phyloP scores from a whole-genome alignment of 441 rosid genomes.

The Adansonia madagascariensis region DNA sequence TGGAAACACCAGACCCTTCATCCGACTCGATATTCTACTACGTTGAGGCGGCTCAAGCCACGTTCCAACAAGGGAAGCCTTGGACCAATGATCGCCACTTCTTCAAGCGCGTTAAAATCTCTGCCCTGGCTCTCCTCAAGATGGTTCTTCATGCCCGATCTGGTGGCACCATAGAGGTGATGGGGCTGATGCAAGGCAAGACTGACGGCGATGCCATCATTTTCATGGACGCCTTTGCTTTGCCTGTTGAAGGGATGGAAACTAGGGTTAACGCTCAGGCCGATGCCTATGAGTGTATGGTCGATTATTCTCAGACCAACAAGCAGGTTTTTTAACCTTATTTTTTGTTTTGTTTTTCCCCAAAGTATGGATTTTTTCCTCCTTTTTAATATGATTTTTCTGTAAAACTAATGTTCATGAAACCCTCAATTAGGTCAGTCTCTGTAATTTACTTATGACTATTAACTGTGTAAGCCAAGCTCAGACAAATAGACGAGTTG shows the following conservation, averaged over 20 bases:
- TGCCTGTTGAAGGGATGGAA: conserved; percentile 98
- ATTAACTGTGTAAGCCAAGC: background rate
- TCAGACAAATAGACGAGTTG: background rate
- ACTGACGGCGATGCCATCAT: conserved; percentile 93
- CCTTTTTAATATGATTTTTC: background rate
- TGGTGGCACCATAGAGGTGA: conserved; percentile 98
- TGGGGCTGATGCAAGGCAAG: conserved; percentile 99
- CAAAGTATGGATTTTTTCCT: background rate
- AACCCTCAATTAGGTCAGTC: background rate
- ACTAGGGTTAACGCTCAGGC: conserved; percentile 99
- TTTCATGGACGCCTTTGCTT: conserved; percentile 97
- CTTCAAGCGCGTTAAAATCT: conserved; percentile 95
- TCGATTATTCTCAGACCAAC: conserved; percentile 91
- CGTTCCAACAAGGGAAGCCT: conserved; percentile 88
- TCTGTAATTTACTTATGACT: background rate
- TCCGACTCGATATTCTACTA: conserved; percentile 86
- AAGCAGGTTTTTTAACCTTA: conserved; percentile 59
- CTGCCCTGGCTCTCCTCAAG: conserved; percentile 94
- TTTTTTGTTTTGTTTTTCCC: background rate
- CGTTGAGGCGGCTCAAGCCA: conserved; percentile 69
- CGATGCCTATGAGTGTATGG: conserved; percentile 98
- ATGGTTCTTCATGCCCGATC: conserved; percentile 99
- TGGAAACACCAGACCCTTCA: conserved; percentile 51
- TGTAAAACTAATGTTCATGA: background rate
- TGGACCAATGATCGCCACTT: conserved; percentile 93